Evolutionary conservation across 148 eudicot genomes (phyloP), one percentile per base, ranked within the genome.

Genomic region (Fagopyrum homotropicum): DNA sequence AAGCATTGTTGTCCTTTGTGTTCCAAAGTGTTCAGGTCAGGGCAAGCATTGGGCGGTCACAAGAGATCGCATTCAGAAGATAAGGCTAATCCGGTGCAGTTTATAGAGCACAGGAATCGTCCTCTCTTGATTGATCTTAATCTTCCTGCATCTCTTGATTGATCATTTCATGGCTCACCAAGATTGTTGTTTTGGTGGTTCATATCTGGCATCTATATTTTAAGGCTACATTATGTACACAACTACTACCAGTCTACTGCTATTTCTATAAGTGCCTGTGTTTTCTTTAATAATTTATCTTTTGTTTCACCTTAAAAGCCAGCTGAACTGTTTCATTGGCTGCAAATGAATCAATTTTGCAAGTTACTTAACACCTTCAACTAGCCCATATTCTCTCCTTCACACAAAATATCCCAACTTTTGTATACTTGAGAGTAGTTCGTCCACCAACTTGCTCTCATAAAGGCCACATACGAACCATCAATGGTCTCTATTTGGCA

Each of bases 41-140:
- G 98, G 63, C 98, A 95, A 83, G 98, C 98, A 40, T 81, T 95
- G 63, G 98, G 98, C 3, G 98, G 98, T 56, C 98, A 94, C 79
- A 95, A 95, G 84, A 88, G 98, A 85, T 84, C 97, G 75, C 97
- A 92, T 84, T 85, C 45, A 19, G 72, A 29, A 57, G 82, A 77
- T 50, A 83, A 11, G 57, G 75, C 15, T 15, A 45, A 16, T 22
- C 59, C 52, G 7, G 19, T 56, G 9, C 61, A 17, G 26, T 17
- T 26, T 17, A 17, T 5, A 0, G 61, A 56, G 19, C 44, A 16
- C 12, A 29, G 11, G 55, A 30, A 72, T 49, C 74, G 9, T 22
- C 74, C 9, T 46, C 35, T 49, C 55, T 72, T 72, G 55, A 4
- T 72, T 47, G 74, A 72, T 72, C 74, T 47, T 46, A 72, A 72